Base-by-base conservation (phyloP, 495 filamentous ascomycete genomes). In the Xylaria castorea region DNA sequence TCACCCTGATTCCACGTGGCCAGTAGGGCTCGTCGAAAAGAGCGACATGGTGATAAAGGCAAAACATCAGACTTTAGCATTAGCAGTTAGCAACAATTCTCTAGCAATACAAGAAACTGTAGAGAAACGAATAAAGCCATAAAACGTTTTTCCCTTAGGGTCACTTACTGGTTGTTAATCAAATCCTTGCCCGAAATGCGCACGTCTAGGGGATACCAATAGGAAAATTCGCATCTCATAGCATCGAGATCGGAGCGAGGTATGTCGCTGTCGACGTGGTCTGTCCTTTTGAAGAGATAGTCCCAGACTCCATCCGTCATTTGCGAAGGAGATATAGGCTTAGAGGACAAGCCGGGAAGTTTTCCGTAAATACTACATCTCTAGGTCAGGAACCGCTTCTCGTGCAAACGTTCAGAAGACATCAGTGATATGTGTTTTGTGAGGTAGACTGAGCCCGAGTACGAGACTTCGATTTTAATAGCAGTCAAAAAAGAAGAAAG, bases 291-390 rank as follows among this genome's bases (percentile, higher is more conserved):
- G 81, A 98, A 97, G 72, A 98, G 81, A 78, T 96, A 97, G 82
- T 99, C 95, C 95, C 95, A 99, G 42, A 97, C 92, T 74, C 97
- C 95, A 75, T 98, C 95, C 48, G 86, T 93, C 94, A 99, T 96
- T 82, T 98, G 93, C 16, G 94, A 92, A 1, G 95, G 85, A 46
- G 86, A 90, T 72, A 97, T 85, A 70, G 89, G 84, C 30, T 71
- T 71, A 2, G 69, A 71, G 12, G 69, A 63, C 50, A 66, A 58
- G 14, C 70, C 70, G 51, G 70, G 70, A 5, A 36, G 38, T 40
- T 66, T 72, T 9, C 70, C 70, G 51, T 72, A 72, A 16, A 72
- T 72, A 25, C 66, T 58, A 11, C 5, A 44, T 34, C 18, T 46
- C 22, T 27, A 27, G 12, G 66, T 68, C 34, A 68, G 66, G 7